Evolutionary conservation across 148 eudicot genomes (phyloP), one percentile per base, ranked within the genome.

Genomic region (Gaultheria prostrata): DNA sequence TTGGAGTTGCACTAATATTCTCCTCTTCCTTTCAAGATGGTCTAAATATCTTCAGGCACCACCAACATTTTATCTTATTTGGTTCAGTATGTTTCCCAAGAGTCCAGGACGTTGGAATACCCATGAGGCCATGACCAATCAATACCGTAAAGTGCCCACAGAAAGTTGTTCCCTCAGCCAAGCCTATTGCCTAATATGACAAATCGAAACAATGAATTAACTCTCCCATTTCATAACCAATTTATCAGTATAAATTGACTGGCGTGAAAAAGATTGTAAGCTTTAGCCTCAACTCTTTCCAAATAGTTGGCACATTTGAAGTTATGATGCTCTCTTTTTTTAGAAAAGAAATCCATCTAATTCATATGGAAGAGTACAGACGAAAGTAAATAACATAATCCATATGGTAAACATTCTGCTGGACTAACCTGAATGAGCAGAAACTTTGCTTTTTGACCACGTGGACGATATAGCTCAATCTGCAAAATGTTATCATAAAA

Each of bases 401-500:
- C 8, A 39, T 33, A 35, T 15, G 54, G 8, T 65, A 77, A 14
- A 72, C 39, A 51, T 76, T 65, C 32, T 21, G 45, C 18, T 1
- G 35, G 32, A 30, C 65, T 2, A 79, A 82, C 35, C 2, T 33
- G 93, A 84, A 92, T 86, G 6, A 92, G 83, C 83, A 92, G 86
- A 86, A 86, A 89, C 73, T 88, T 82, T 18, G 83, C 76, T 82
- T 1, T 26, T 86, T 63, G 77, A 74, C 77, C 85, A 30, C 54
- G 89, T 67, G 84, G 91, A 73, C 85, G 77, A 82, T 88, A 82
- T 28, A 87, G 89, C 80, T 89, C 90, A 84, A 87, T 88, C 83
- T 88, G 91, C 93, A 88, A 92, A 53, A 92, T 84, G 77, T 87
- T 87, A 75, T 89, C 93, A 84, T 89, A 92, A 32, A 85, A 77